These are phyloP conservation scores for Monilinia laxa DNA, from an alignment of 2,329 filamentous ascomycete species.

Conservation along the genomic window DNA sequence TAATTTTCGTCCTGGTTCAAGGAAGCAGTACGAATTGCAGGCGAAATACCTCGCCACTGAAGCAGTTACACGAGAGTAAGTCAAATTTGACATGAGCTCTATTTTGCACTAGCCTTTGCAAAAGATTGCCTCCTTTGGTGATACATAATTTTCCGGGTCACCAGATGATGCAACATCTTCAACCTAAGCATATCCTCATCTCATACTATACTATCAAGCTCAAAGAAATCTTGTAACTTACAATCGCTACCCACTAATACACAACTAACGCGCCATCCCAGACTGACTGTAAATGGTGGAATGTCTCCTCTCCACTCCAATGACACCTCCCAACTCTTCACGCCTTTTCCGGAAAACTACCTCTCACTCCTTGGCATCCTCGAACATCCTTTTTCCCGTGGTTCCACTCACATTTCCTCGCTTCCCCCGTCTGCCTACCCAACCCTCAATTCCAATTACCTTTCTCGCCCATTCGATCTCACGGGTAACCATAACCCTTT, in stretches of 20 bases:
- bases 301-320: not conserved
- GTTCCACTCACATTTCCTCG: constrained; percentile 51
- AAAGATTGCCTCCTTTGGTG: not conserved
- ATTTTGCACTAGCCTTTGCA: not conserved
- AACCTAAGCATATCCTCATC: not conserved
- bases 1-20: not conserved
- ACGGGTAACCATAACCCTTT: not conserved
- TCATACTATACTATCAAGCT: not conserved
- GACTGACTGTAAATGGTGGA: not conserved
- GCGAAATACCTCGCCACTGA: not conserved
- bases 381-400: constrained; percentile 54
- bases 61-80: constrained; percentile 5
- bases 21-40: constrained; percentile 10
- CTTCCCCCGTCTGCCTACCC: constrained; percentile 41
- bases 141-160: not conserved
- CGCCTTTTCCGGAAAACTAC: not conserved
- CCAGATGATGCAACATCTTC: not conserved
- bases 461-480: constrained; percentile 46
- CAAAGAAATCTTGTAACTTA: not conserved
- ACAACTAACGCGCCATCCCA: not conserved
- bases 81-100: not conserved
- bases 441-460: constrained; percentile 45
- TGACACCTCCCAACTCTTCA: not conserved
- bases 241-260: not conserved
- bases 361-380: constrained; percentile 30